phyloP scores from a whole-genome alignment of 352 stramenopile genomes.

The Halophytophthora batemanensis region DNA sequence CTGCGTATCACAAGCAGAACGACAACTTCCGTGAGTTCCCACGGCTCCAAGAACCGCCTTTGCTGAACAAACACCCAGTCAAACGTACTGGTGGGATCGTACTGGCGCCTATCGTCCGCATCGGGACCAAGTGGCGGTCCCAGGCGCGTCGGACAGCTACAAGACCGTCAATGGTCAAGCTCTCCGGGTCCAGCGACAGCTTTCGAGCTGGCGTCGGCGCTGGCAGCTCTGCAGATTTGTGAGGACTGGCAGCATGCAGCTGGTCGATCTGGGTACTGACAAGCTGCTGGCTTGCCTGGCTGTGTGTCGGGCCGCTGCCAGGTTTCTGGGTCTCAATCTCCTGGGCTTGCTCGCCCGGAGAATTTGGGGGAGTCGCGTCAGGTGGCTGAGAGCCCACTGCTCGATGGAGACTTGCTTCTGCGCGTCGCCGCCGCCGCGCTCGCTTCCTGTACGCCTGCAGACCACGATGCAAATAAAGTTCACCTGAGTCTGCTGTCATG shows the following conservation, averaged over 20 bases:
- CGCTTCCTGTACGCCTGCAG: conserved; percentile 29
- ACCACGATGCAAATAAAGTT: not conserved
- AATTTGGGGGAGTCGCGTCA: not conserved
- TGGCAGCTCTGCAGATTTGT: too few relatives aligned
- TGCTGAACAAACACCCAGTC: not conserved
- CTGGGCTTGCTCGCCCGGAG: too few relatives aligned
- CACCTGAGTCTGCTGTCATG: not conserved
- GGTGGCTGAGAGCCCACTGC: conserved; percentile 5
- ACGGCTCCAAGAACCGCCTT: not conserved
- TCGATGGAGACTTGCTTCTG: conserved; percentile 15
- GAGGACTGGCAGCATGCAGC: too few relatives aligned
- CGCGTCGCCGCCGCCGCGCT: conserved; percentile 17
- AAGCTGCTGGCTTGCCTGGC: too few relatives aligned
- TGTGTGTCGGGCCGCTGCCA: too few relatives aligned
- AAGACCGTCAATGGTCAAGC: conserved; percentile 27
- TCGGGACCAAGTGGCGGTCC: conserved; percentile 31
- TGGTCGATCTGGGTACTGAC: too few relatives aligned
- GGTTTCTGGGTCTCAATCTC: too few relatives aligned
- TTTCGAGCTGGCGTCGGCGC: too few relatives aligned
- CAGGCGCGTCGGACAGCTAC: conserved; percentile 33
- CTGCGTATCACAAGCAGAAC: conserved; percentile 16
- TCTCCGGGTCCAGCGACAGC: conserved; percentile 10
- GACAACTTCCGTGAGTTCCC: conserved; percentile 2
- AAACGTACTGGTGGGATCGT: conserved; percentile 35
- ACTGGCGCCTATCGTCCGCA: conserved; percentile 25